These are phyloP conservation scores for Gryganskiella cystojenkinii DNA, from an alignment of 192 early-diverging fungal genomes.

Conservation along the genomic window DNA sequence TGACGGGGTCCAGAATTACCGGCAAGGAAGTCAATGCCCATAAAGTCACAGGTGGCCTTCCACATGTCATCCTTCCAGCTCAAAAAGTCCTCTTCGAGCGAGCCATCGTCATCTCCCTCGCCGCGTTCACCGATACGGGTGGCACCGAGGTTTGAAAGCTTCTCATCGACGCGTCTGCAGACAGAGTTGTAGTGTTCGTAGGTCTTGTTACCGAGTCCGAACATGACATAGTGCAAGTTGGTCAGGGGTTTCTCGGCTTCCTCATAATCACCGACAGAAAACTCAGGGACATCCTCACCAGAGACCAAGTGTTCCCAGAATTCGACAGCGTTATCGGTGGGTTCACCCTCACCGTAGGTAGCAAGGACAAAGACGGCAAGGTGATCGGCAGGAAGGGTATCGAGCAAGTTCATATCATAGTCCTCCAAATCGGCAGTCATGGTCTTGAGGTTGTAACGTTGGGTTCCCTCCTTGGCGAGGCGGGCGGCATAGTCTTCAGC, in stretches of 20 bases:
- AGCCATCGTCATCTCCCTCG: slow-evolving; percentile 97
- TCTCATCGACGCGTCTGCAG: slow-evolving; percentile 73
- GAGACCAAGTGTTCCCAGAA: slow-evolving; percentile 87
- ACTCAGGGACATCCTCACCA: slow-evolving; percentile 77
- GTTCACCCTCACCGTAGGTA: slow-evolving; percentile 98
- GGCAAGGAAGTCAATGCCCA: slow-evolving; percentile 69
- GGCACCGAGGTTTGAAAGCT: slow-evolving; percentile 79
- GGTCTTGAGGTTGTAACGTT: slow-evolving; percentile 75
- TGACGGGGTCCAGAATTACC: slow-evolving; percentile 48
- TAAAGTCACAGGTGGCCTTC: slow-evolving; percentile 77
- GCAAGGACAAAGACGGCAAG: slow-evolving; percentile 94
- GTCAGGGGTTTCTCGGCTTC: slow-evolving; percentile 66
- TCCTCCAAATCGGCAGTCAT: slow-evolving; percentile 91
- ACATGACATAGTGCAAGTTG: slow-evolving; percentile 74
- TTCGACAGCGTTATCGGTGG: slow-evolving; percentile 96
- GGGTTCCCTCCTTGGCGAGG: slow-evolving; percentile 85
- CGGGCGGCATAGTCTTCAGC: slow-evolving; percentile 98
- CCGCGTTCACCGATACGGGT: slow-evolving; percentile 80
- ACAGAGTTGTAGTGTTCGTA: slow-evolving; percentile 94
- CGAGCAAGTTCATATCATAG: slow-evolving; percentile 89
- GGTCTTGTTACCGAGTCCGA: slow-evolving; percentile 91
- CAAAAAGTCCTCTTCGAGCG: slow-evolving; percentile 96
- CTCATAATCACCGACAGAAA: slow-evolving; percentile 66
- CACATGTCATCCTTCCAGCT: slow-evolving; percentile 93
- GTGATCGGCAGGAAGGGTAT: slow-evolving; percentile 71